Percentiles rank a stretch among this genome's conserved stretches.
These are phyloP conservation scores for Sugiyamaella floridensis DNA, from an alignment of 805 yeast species.

Conservation along the genomic window DNA sequence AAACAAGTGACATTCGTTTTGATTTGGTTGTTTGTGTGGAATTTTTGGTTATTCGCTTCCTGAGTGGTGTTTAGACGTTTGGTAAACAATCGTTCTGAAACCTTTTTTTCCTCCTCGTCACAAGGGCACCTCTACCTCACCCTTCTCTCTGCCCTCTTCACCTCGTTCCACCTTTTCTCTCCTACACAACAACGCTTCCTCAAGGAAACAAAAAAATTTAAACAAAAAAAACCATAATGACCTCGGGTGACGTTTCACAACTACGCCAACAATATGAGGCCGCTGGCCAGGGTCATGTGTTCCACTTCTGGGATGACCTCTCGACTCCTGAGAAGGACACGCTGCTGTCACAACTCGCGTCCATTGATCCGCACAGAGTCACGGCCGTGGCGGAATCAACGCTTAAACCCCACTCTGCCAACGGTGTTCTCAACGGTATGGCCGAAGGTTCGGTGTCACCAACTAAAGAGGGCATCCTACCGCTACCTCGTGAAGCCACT, in stretches of 20 bases:
- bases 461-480: slow-evolving; percentile 16
- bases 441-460: background rate
- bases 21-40: too few species aligned
- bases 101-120: too few species aligned
- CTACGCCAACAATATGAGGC: slow-evolving; percentile 21
- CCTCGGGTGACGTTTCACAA: slow-evolving; percentile 15
- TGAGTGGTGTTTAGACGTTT: too few species aligned
- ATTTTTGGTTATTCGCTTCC: too few species aligned
- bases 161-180: background rate
- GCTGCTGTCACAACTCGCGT: slow-evolving; percentile 30
- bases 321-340: slow-evolving; percentile 19
- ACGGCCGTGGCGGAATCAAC: slow-evolving; percentile 25
- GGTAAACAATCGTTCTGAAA: too few species aligned
- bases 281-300: slow-evolving; percentile 38
- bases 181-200: background rate
- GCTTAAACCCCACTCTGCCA: slow-evolving; percentile 11
- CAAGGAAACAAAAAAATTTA: background rate
- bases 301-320: slow-evolving; percentile 32
- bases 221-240: slow-evolving; percentile 13
- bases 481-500: slow-evolving; percentile 27
- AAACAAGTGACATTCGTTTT: too few species aligned
- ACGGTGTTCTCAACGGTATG: slow-evolving; percentile 4
- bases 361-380: slow-evolving; percentile 33
- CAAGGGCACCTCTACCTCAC: too few species aligned
- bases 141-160: background rate